Percentiles rank a stretch among this genome's conserved stretches.
phyloP scores from a whole-genome alignment of 2,329 filamentous ascomycete genomes.

The Colletotrichum aenigma region DNA sequence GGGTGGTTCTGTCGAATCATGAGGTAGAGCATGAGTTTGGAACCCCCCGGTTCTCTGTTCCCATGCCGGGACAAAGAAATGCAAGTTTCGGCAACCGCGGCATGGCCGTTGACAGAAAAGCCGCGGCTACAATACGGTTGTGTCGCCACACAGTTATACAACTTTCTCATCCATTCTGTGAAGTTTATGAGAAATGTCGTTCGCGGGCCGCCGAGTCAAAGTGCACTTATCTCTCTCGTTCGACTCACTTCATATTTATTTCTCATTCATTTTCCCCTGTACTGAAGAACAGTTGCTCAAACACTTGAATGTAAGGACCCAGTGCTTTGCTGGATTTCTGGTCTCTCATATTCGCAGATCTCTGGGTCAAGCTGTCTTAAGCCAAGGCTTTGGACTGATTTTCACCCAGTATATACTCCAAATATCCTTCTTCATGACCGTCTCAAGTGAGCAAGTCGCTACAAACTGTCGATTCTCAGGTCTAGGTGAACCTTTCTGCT shows the following conservation, averaged over 20 bases:
- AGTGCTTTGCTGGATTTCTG: not conserved
- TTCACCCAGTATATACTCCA: not conserved
- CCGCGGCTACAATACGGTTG: not conserved
- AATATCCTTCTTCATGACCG: rapidly evolving
- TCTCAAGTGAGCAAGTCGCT: not conserved
- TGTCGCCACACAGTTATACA: not conserved
- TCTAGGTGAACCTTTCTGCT: not conserved
- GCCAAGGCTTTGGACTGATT: not conserved
- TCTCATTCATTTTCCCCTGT: not conserved
- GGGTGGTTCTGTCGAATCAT: not conserved
- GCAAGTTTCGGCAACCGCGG: not conserved
- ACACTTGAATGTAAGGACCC: not conserved
- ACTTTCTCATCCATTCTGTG: not conserved
- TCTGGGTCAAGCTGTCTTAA: not conserved
- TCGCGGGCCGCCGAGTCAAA: not conserved
- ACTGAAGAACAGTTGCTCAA: not conserved
- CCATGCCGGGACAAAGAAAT: not conserved
- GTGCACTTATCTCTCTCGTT: not conserved
- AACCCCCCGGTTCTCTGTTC: not conserved
- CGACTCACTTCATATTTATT: not conserved
- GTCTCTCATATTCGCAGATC: not conserved
- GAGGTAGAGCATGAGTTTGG: not conserved
- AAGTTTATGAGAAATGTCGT: not conserved
- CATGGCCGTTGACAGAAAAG: not conserved
- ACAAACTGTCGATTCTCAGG: not conserved